Conservation (phyloP, 345 rosid genomes). For the Eucalyptus regnans region DNA sequence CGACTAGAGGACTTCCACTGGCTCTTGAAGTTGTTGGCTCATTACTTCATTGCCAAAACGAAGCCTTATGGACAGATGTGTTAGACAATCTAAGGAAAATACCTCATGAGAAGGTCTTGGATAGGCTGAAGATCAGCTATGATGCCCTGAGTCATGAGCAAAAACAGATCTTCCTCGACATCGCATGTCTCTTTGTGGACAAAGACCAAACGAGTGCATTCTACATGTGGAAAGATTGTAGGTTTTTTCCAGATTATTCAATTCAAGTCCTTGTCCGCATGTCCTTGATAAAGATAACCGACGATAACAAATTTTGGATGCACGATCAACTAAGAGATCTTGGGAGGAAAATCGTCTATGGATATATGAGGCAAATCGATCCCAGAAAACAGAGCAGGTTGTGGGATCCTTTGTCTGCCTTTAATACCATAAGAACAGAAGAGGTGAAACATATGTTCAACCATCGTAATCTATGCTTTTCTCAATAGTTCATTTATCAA, state of each 20-base stretch:
- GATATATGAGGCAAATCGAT: fast-evolving
- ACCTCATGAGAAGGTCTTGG: not conserved
- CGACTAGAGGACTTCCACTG: not conserved
- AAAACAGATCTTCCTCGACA: not conserved
- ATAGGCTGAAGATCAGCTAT: not conserved
- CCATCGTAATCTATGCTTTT: not conserved
- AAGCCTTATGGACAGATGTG: not conserved
- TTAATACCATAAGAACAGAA: not conserved
- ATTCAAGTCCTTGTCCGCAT: not conserved
- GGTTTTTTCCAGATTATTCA: not conserved
- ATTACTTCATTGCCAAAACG: not conserved
- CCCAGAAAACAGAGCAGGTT: not conserved
- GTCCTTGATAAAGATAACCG: not conserved
- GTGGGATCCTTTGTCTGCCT: not conserved
- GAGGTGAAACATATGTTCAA: not conserved
- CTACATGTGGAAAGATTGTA: not conserved
- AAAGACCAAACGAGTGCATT: not conserved
- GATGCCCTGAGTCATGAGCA: not conserved
- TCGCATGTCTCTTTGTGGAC: not conserved
- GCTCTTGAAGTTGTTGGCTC: not conserved
- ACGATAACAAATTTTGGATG: not conserved
- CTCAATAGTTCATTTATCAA: not conserved
- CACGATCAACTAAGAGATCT: not conserved
- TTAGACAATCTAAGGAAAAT: not conserved
- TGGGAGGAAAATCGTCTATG: not conserved